phyloP scores from a whole-genome alignment of 441 rosid species.

The Sinapis alba region DNA sequence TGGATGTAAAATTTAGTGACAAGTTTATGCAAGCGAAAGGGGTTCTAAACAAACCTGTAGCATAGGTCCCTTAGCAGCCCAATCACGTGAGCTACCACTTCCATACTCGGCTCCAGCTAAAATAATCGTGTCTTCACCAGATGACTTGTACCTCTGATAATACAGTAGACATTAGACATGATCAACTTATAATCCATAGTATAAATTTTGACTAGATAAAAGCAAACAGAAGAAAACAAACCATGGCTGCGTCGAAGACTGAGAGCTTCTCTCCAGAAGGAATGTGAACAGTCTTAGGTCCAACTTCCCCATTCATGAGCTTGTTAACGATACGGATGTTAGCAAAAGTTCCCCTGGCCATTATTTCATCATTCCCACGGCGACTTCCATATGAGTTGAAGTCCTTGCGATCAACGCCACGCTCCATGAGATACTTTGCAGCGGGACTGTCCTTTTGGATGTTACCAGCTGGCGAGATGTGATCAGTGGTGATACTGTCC shows the following conservation, averaged over 20 bases:
- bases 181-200: neutral
- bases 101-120: slow-evolving; percentile 98
- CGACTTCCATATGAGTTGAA: slow-evolving; percentile 99
- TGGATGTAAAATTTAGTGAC: neutral
- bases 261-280: slow-evolving; percentile 95
- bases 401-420: slow-evolving; percentile 85
- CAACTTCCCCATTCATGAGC: slow-evolving; percentile 93
- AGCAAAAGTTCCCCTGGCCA: slow-evolving; percentile 99
- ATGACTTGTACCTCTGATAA: slow-evolving; percentile 76
- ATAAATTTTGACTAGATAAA: neutral
- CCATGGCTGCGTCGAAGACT: slow-evolving; percentile 92
- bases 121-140: slow-evolving; percentile 82
- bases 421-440: slow-evolving; percentile 85
- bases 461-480: slow-evolving; percentile 97
- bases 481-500: slow-evolving; percentile 98
- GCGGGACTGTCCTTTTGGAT: slow-evolving; percentile 98
- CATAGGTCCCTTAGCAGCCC: slow-evolving; percentile 99
- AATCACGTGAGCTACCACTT: slow-evolving; percentile 99
- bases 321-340: slow-evolving; percentile 95
- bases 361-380: slow-evolving; percentile 93
- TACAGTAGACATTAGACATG: slow-evolving; percentile 8
- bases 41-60: slow-evolving; percentile 50
- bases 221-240: slow-evolving; percentile 36
- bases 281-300: slow-evolving; percentile 89
- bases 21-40: neutral